Evolutionary conservation across 2,329 filamentous ascomycete genomes (phyloP).

Genomic region (Dactylonectria macrodidyma): DNA sequence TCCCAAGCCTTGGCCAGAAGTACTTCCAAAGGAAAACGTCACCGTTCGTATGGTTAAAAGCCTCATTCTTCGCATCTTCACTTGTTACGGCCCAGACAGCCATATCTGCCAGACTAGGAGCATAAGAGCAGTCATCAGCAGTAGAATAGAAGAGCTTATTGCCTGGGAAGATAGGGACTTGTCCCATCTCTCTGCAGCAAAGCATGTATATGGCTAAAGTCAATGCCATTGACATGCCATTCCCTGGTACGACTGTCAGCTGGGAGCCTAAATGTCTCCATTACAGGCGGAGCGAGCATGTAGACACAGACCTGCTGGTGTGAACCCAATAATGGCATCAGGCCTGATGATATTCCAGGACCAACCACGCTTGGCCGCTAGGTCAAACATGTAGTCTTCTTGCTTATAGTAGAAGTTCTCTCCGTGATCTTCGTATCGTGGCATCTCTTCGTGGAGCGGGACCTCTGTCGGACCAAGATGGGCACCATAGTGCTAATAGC

Average conservation of each 20-base stretch:
- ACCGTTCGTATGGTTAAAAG: conserved; percentile 32
- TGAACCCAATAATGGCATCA: conserved; percentile 37
- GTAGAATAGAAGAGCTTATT: conserved; percentile 35
- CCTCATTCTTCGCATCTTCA: conserved; percentile 30
- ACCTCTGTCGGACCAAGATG: conserved; percentile 37
- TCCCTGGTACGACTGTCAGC: conserved; percentile 10
- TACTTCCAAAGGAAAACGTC: conserved; percentile 35
- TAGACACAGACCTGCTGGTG: conserved; percentile 26
- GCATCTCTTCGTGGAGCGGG: conserved; percentile 36
- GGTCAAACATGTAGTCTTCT: conserved; percentile 34
- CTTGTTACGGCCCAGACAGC: conserved; percentile 27
- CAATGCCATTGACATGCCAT: conserved; percentile 37
- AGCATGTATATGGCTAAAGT: conserved; percentile 37
- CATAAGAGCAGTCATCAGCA: conserved; percentile 34
- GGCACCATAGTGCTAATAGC: conserved; percentile 32
- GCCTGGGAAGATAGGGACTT: conserved; percentile 32
- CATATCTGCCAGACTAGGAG: conserved; percentile 32
- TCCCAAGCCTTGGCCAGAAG: conserved; percentile 24
- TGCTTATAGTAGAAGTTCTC: conserved; percentile 39
- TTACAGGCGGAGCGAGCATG: neutral
- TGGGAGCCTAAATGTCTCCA: neutral
- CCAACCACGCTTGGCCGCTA: conserved; percentile 33
- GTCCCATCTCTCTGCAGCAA: conserved; percentile 32
- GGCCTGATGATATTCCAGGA: conserved; percentile 38
- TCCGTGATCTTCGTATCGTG: conserved; percentile 32